Percentiles rank a stretch among this genome's conserved stretches.
These are phyloP conservation scores for Grigorovia humatica DNA, from an alignment of 805 yeast species.

Conservation along the genomic window DNA sequence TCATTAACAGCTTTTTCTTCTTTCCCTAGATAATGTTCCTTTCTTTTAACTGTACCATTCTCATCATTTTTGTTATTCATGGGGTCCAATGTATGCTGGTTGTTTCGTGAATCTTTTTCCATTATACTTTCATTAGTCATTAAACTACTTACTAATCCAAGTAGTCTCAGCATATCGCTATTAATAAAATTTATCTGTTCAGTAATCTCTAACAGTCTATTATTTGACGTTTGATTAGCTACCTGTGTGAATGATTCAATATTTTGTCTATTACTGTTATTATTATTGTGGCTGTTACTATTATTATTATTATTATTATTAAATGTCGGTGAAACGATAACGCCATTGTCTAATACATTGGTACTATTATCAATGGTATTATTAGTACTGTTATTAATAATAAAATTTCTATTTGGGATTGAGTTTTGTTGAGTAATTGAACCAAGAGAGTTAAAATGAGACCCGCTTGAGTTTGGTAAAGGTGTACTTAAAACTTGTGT, in stretches of 20 bases:
- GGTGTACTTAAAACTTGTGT: neutral
- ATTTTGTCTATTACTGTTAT: too few species aligned
- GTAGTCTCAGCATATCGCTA: slow-evolving; percentile 6
- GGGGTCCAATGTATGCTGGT: too few species aligned
- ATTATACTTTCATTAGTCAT: neutral
- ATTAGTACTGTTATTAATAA: neutral
- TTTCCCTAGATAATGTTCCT: too few species aligned
- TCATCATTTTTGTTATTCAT: neutral
- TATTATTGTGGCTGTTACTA: neutral
- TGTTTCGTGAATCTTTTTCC: neutral
- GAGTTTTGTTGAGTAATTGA: neutral
- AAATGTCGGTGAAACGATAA: too few species aligned
- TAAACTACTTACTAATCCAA: slow-evolving; percentile 1
- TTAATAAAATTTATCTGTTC: slow-evolving; percentile 4
- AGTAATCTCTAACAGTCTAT: neutral
- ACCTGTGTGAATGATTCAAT: too few species aligned
- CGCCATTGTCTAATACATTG: too few species aligned
- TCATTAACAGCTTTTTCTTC: neutral
- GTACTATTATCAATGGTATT: neutral
- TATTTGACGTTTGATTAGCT: neutral
- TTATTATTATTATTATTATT: neutral
- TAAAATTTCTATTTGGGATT: neutral
- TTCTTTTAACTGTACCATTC: neutral
- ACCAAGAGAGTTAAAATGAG: neutral
- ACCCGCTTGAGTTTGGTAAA: neutral